phyloP scores from a whole-genome alignment of 768 basidiomycete species.

The Mrakia blollopis region DNA sequence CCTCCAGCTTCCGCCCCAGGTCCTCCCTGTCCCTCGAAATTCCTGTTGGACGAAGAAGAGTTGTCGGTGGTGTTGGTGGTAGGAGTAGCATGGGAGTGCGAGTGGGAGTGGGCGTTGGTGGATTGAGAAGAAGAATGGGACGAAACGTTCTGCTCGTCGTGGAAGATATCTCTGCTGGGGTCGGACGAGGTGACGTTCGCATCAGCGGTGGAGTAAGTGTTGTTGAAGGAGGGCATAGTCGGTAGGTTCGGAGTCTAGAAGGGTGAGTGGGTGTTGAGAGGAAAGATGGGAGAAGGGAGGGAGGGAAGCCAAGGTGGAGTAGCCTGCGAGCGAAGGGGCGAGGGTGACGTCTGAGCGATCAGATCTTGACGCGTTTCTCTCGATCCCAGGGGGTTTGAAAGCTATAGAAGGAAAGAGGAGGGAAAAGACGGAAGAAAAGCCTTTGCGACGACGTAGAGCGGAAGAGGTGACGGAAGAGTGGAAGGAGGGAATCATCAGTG shows the following conservation, averaged over 20 bases:
- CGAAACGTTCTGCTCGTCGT: neutral
- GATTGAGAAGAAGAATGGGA: neutral
- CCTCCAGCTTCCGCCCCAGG: neutral
- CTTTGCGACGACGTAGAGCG: too few relatives aligned
- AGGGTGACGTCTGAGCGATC: too few relatives aligned
- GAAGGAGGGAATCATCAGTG: too few relatives aligned
- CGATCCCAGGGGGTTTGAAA: too few relatives aligned
- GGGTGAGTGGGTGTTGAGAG: neutral
- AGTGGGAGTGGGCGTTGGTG: neutral
- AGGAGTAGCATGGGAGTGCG: neutral
- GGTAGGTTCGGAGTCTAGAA: neutral
- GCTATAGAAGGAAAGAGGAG: too few relatives aligned
- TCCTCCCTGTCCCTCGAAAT: neutral
- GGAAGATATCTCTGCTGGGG: neutral
- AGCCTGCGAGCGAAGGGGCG: neutral
- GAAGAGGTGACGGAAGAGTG: too few relatives aligned
- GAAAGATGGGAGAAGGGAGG: neutral
- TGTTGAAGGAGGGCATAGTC: conserved; percentile 1
- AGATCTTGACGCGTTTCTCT: too few relatives aligned
- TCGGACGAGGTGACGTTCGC: neutral
- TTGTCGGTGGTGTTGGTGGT: neutral
- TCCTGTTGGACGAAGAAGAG: neutral
- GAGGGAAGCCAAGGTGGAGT: neutral
- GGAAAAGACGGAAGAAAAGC: too few relatives aligned
- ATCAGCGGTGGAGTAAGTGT: neutral